phyloP scores from a whole-genome alignment of 148 eudicot species.

The Arbutus unedo region DNA sequence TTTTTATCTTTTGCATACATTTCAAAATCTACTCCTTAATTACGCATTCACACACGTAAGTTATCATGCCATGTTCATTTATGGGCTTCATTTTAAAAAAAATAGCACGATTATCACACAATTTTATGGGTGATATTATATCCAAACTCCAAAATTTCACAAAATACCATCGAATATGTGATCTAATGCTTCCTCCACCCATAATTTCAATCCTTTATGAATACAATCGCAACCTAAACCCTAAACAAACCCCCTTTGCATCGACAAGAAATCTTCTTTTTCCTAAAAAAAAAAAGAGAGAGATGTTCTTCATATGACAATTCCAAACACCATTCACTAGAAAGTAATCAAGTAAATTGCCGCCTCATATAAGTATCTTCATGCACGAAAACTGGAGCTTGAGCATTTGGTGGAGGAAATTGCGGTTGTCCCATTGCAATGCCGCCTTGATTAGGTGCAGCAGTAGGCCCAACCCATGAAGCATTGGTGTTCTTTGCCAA shows the following conservation, averaged over 20 bases:
- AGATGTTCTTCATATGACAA: neutral
- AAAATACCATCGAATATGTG: neutral
- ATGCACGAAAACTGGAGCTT: slow-evolving; percentile 78
- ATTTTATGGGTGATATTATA: no score
- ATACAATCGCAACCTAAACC: neutral
- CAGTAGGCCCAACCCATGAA: slow-evolving; percentile 34
- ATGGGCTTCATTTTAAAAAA: no score
- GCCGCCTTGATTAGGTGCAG: slow-evolving; percentile 44
- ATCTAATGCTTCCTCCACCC: neutral
- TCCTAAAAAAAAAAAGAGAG: no score
- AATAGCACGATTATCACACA: no score
- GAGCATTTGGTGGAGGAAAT: slow-evolving; percentile 16
- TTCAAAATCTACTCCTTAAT: no score
- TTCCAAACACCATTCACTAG: neutral
- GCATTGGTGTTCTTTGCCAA: slow-evolving; percentile 34
- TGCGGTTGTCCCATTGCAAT: slow-evolving; percentile 94
- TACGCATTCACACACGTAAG: no score
- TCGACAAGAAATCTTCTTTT: neutral
- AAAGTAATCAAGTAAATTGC: slow-evolving; percentile 41
- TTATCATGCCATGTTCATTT: no score
- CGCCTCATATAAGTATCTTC: slow-evolving; percentile 92
- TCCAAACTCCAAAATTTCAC: neutral
- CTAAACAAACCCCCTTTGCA: neutral
- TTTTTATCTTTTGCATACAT: no score
- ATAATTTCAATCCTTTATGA: no score